Evolutionary conservation across 176 grass and related monocot genomes (phyloP).

Genomic region (Oryza glaberrima): DNA sequence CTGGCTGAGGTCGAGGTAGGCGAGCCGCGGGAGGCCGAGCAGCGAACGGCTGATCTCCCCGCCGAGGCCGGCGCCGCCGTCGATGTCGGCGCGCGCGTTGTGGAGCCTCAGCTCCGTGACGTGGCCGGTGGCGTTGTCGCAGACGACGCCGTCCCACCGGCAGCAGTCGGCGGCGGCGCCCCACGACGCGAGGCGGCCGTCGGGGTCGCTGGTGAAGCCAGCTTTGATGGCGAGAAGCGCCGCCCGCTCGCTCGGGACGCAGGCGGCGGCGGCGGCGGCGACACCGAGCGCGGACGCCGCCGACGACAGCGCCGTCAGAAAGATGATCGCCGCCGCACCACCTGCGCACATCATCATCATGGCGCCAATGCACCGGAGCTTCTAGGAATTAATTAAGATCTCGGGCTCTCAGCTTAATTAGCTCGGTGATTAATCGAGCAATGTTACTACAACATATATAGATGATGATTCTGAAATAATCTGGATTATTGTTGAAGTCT

Average conservation of each 20-base stretch:
- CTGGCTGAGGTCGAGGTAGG: constrained; percentile 17
- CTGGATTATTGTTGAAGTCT: too few species aligned
- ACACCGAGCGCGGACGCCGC: not conserved
- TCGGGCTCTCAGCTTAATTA: too few species aligned
- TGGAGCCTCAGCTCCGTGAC: constrained; percentile 21
- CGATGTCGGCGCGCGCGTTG: not conserved
- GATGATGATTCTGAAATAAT: too few species aligned
- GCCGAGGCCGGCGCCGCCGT: not conserved
- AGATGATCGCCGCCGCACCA: not conserved
- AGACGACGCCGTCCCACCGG: constrained; percentile 15
- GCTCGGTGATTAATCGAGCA: too few species aligned
- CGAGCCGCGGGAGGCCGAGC: not conserved
- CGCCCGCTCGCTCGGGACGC: constrained; percentile 9
- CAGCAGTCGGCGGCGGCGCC: constrained; percentile 19
- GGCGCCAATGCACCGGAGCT: too few species aligned
- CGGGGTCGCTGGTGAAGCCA: constrained; percentile 8
- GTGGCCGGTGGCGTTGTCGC: constrained; percentile 7
- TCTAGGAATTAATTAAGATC: too few species aligned
- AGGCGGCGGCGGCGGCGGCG: not conserved
- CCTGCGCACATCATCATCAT: too few species aligned
- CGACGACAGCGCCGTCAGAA: not conserved
- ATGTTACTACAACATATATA: too few species aligned
- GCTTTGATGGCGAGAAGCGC: constrained; percentile 10
- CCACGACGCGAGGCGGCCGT: constrained; percentile 27
- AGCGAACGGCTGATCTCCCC: constrained; percentile 22